phyloP scores from a whole-genome alignment of 805 yeast species.

The Ogataea populi-albae region DNA sequence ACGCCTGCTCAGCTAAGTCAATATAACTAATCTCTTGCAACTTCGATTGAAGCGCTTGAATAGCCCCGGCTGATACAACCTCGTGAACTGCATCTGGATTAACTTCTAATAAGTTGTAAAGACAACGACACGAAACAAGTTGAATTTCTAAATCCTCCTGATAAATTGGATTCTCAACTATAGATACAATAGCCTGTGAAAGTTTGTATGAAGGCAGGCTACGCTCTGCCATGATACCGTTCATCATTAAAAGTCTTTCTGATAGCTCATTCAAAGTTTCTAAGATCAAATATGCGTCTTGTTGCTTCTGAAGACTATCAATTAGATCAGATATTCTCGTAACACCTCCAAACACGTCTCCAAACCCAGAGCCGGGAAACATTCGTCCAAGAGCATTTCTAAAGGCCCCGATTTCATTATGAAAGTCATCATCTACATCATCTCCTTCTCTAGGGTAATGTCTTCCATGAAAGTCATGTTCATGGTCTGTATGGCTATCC shows the following conservation, averaged over 20 bases:
- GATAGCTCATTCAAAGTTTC: conserved; percentile 66
- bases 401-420: conserved; percentile 19
- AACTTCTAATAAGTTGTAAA: conserved; percentile 77
- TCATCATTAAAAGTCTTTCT: conserved; percentile 64
- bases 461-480: conserved; percentile 15
- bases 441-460: conserved; percentile 21
- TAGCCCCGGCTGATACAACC: conserved; percentile 62
- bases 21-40: conserved; percentile 75
- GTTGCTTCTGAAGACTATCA: conserved; percentile 39
- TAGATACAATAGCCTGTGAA: conserved; percentile 50
- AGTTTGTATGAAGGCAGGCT: conserved; percentile 58
- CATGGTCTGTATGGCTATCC: conserved; percentile 28
- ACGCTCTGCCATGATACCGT: conserved; percentile 57
- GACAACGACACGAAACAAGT: conserved; percentile 76
- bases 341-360: conserved; percentile 25
- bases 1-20: conserved; percentile 88
- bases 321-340: conserved; percentile 30
- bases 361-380: conserved; percentile 29
- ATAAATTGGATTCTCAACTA: conserved; percentile 56
- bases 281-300: conserved; percentile 58
- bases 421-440: conserved; percentile 12
- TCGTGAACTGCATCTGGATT: conserved; percentile 59
- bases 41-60: conserved; percentile 63
- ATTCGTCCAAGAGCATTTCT: conserved; percentile 27
- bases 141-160: conserved; percentile 75